Conservation (phyloP, 2,329 filamentous ascomycete genomes). For the Hypoxylon sp. region DNA sequence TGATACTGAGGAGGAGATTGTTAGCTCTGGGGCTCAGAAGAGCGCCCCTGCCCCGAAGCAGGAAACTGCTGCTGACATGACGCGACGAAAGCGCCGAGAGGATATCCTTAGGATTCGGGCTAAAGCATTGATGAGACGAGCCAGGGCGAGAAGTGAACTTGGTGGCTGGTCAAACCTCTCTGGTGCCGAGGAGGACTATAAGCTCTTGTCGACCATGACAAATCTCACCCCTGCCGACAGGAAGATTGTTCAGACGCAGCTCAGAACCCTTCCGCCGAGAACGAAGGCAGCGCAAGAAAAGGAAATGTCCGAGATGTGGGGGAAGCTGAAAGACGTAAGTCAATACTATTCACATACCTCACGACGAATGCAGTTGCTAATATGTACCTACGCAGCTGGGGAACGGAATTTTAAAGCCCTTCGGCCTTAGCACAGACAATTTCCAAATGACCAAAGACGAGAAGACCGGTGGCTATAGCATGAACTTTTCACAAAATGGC, state of each 20-base stretch:
- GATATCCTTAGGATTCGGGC: constrained; percentile 82
- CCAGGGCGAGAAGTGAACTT: constrained; percentile 76
- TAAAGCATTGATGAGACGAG: constrained; percentile 85
- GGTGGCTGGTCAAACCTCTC: constrained; percentile 84
- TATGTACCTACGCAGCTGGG: constrained; percentile 70
- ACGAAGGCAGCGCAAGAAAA: constrained; percentile 83
- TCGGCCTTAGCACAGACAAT: constrained; percentile 92
- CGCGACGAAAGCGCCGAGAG: constrained; percentile 57
- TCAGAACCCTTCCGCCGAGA: constrained; percentile 73
- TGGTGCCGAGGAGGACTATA: constrained; percentile 84
- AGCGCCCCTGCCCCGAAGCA: constrained; percentile 57
- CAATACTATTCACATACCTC: background rate
- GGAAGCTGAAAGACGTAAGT: constrained; percentile 84
- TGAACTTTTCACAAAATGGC: constrained; percentile 77
- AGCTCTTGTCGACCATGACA: constrained; percentile 67
- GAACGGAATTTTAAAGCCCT: constrained; percentile 91
- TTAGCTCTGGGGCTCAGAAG: constrained; percentile 68
- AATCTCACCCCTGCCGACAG: constrained; percentile 74
- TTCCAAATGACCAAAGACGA: constrained; percentile 95
- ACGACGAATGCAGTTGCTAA: constrained; percentile 29
- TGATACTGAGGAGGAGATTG: constrained; percentile 67
- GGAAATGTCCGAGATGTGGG: constrained; percentile 98
- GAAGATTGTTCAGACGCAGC: constrained; percentile 74
- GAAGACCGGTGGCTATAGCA: constrained; percentile 89
- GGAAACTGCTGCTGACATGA: constrained; percentile 47